A percentile compares a stretch with the other conserved stretches of the same genome.
Evolutionary conservation across 179 eudicot genomes (phyloP).

Genomic region (Spergularia azorica): DNA sequence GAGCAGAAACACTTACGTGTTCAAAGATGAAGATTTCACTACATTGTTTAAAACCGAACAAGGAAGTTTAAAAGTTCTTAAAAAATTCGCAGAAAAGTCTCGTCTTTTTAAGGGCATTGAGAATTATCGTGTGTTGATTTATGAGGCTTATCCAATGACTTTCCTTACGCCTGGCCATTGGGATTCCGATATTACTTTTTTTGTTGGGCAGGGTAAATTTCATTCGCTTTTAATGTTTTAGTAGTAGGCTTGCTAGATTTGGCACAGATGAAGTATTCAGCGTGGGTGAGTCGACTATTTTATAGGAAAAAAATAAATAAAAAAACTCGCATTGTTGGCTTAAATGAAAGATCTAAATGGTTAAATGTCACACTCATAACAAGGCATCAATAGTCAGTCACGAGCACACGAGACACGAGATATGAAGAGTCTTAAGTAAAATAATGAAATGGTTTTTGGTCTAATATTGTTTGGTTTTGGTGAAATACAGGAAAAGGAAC

Average conservation of each 20-base stretch:
- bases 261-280: too few species aligned
- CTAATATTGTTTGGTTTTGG: not conserved
- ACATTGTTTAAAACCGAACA: conserved; percentile 10
- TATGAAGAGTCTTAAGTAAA: too few species aligned
- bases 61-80: conserved; percentile 1
- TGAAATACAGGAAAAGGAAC: conserved; percentile 12
- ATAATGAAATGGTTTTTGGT: too few species aligned
- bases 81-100: not conserved
- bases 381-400: too few species aligned
- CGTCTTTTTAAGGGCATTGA: conserved; percentile 8
- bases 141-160: conserved; percentile 2
- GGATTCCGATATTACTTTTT: conserved; percentile 17
- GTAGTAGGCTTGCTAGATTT: not conserved
- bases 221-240: not conserved
- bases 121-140: conserved; percentile 15
- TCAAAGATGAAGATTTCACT: conserved; percentile 13
- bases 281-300: not conserved
- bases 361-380: too few species aligned
- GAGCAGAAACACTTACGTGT: not conserved
- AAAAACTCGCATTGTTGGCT: too few species aligned
- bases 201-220: conserved; percentile 14
- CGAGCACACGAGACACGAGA: too few species aligned
- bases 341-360: too few species aligned
- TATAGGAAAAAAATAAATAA: too few species aligned
- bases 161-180: conserved; percentile 11